Percentiles rank a stretch among this genome's conserved stretches.
Evolutionary conservation across 768 basidiomycete species (phyloP).

Genomic region (Nidula microcarpa): DNA sequence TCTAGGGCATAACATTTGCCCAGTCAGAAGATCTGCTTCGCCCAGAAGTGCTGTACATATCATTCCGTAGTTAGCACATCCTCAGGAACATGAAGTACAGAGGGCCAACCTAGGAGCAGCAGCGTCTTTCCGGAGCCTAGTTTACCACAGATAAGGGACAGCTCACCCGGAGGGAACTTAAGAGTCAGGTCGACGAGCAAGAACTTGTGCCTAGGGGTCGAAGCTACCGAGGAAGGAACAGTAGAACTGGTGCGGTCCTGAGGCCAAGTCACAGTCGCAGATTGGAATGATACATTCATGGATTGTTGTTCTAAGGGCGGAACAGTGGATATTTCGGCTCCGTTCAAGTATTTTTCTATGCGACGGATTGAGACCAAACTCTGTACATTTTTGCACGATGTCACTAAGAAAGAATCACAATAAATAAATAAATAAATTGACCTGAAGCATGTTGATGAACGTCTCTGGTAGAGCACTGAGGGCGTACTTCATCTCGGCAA

Average conservation of each 20-base stretch:
- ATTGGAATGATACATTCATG: constrained; percentile 69
- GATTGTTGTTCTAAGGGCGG: constrained; percentile 53
- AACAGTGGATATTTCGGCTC: constrained; percentile 64
- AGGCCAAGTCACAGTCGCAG: constrained; percentile 90
- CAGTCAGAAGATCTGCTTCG: constrained; percentile 81
- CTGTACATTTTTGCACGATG: constrained; percentile 22
- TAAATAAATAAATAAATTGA: constrained; percentile 10
- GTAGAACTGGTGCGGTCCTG: constrained; percentile 58
- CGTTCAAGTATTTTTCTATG: constrained; percentile 85
- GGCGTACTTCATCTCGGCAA: constrained; percentile 85
- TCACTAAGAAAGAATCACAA: background rate
- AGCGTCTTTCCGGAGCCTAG: constrained; percentile 89
- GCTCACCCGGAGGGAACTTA: constrained; percentile 73
- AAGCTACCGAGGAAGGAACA: constrained; percentile 41
- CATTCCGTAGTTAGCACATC: too few species aligned
- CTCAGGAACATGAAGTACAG: too few species aligned
- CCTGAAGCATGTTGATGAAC: constrained; percentile 87
- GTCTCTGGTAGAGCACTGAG: constrained; percentile 88
- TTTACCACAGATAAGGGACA: constrained; percentile 86
- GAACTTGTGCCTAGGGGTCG: constrained; percentile 80
- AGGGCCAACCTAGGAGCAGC: constrained; percentile 55
- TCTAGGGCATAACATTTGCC: constrained; percentile 79
- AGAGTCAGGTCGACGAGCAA: constrained; percentile 74
- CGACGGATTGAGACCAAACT: constrained; percentile 82
- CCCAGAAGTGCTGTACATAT: constrained; percentile 64